phyloP scores from a whole-genome alignment of 1,284 basidiomycete species.

The Polyporus tsugae region DNA sequence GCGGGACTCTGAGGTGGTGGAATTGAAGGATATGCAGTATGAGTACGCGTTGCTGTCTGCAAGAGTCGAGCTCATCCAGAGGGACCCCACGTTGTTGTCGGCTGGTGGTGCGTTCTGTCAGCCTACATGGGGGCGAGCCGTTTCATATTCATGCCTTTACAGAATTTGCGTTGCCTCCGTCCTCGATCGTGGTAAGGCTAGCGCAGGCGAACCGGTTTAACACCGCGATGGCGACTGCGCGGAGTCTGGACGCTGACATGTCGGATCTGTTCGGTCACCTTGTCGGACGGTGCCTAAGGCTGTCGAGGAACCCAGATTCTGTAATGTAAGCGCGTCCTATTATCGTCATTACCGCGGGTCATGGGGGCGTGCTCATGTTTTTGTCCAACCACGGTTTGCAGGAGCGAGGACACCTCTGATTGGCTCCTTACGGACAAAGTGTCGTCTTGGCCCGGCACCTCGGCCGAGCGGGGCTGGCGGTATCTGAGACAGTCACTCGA shows the following conservation, averaged over 20 bases:
- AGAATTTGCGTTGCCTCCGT: slow-evolving; percentile 74
- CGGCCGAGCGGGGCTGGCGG: slow-evolving; percentile 86
- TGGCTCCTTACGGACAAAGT: slow-evolving; percentile 88
- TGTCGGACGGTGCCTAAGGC: slow-evolving; percentile 80
- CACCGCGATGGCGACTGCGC: slow-evolving; percentile 81
- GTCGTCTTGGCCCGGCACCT: slow-evolving; percentile 84
- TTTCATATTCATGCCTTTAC: slow-evolving; percentile 16
- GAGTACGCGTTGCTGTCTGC: slow-evolving; percentile 87
- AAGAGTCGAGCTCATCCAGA: slow-evolving; percentile 77
- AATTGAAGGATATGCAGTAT: slow-evolving; percentile 83
- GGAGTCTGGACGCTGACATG: slow-evolving; percentile 86
- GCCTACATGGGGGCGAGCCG: slow-evolving; percentile 15
- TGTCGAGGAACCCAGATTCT: slow-evolving; percentile 66
- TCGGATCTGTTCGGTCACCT: slow-evolving; percentile 84
- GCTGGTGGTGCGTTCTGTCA: slow-evolving; percentile 50
- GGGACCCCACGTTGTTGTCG: slow-evolving; percentile 60
- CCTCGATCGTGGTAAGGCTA: slow-evolving; percentile 82
- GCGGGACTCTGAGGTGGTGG: slow-evolving; percentile 80
- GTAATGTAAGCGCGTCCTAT: slow-evolving; percentile 54
- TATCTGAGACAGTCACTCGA: slow-evolving; percentile 85
- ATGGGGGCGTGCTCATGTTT: slow-evolving; percentile 11
- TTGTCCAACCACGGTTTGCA: slow-evolving; percentile 38
- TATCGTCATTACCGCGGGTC: slow-evolving; percentile 1
- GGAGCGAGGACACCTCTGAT: slow-evolving; percentile 71
- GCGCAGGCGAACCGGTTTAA: slow-evolving; percentile 85